Conservation (phyloP, 805 yeast genomes). For the Myxozyma neotropica region DNA sequence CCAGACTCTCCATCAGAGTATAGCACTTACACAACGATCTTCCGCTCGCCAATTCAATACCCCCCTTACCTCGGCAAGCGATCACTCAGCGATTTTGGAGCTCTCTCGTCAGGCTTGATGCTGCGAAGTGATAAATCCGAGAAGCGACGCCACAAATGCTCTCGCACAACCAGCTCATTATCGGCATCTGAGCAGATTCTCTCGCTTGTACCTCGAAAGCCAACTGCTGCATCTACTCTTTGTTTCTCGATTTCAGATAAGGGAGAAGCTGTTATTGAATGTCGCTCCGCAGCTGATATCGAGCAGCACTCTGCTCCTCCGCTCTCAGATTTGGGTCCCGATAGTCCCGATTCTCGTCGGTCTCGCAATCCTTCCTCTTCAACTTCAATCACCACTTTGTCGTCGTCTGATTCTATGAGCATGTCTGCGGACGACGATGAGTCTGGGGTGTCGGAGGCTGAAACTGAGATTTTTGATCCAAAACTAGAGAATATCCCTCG, state of each 20-base stretch:
- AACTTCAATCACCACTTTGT: slow-evolving; percentile 12
- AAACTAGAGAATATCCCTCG: not conserved
- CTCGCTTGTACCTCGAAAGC: not conserved
- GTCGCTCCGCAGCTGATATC: slow-evolving; percentile 1
- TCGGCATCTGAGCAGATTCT: not conserved
- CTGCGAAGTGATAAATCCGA: not conserved
- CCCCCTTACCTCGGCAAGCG: slow-evolving; percentile 29
- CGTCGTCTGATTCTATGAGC: slow-evolving; percentile 12
- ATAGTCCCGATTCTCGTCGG: not conserved
- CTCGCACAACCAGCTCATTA: slow-evolving; percentile 2
- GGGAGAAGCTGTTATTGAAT: slow-evolving; percentile 26
- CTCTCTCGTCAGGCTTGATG: slow-evolving; percentile 7
- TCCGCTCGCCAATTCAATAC: slow-evolving; percentile 28
- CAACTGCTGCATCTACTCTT: not conserved
- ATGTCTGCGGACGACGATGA: not conserved
- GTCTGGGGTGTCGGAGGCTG: slow-evolving; percentile 26
- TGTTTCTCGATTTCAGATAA: slow-evolving; percentile 15
- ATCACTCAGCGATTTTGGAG: slow-evolving; percentile 23
- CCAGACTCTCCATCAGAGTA: not conserved
- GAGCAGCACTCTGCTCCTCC: not conserved
- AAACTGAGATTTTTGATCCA: slow-evolving; percentile 28
- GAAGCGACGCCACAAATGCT: slow-evolving; percentile 7
- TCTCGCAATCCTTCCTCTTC: slow-evolving; percentile 9
- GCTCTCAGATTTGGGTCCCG: not conserved
- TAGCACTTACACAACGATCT: slow-evolving; percentile 16